Evolutionary conservation across 352 stramenopile genomes (phyloP), one percentile per base, ranked within the genome.

Genomic region (Globisporangium nodosum): DNA sequence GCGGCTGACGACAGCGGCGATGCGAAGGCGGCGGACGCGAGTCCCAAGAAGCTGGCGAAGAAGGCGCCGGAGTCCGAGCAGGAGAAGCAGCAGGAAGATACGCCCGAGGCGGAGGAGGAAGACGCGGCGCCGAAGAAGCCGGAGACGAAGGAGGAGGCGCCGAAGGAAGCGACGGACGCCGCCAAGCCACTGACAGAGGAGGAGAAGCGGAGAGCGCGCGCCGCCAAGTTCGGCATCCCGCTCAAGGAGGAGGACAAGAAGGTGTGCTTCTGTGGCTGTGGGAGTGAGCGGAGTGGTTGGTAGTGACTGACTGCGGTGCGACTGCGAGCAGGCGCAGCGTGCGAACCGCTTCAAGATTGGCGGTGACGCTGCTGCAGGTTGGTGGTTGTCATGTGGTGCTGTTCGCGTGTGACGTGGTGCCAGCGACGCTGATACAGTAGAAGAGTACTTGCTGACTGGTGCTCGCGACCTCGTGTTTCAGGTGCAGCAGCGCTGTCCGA

Each of bases 151-250:
- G 42, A 58, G 4, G 31, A 52, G 39, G 35, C 45, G 24, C 15
- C 57, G 20, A 30, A 40, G 12, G 59, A 52, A 20, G 37, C 21
- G 20, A 55, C 63, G 13, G 50, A 53, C 33, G 64, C 65, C 21
- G 33, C 53, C 16, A 71, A 83, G 50, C 47, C 61, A 9, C 52
- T 76, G 63, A 87, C 82, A 43, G 82, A 92, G 58, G 75, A 88
- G 40, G 79, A 92, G 60, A 94, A 94, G 71, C 76, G 81, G 56
- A 85, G 81, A 58, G 71, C 71, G 3, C 81, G 85, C 35, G 85
- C 85, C 4, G 82, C 83, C 52, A 94, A 94, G 65, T 94, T 88
- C 58, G 81, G 81, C 48, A 84, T 90, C 53, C 78, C 82, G 13
- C 60, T 81, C 55, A 82, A 82, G 54, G 66, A 87, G 15, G 79